Conservation (phyloP, 169 alveolate genomes). For the Plasmodium gallinaceum region DNA sequence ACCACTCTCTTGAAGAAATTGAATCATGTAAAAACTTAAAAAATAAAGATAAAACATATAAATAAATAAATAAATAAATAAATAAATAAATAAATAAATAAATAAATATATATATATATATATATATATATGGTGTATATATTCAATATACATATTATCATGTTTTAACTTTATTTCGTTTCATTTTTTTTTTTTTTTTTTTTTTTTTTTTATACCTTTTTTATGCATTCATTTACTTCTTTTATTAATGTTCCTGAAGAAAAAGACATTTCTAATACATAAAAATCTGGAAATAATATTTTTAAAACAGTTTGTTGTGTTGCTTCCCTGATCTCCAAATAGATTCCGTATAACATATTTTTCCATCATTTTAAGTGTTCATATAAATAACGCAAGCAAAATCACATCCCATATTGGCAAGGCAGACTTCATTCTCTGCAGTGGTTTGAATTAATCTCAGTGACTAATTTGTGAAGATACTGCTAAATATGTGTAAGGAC, state of each 20-base stretch:
- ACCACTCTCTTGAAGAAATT: conserved; percentile 32
- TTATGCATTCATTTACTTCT: conserved; percentile 51
- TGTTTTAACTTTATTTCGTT: neutral
- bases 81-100: neutral
- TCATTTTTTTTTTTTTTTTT: neutral
- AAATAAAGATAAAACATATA: neutral
- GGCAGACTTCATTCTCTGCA: too few species aligned
- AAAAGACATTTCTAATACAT: conserved; percentile 67
- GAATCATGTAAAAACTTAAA: conserved; percentile 46
- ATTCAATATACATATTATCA: neutral
- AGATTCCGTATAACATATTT: too few species aligned
- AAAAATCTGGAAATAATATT: conserved; percentile 63
- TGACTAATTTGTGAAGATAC: too few species aligned
- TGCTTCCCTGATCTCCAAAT: too few species aligned
- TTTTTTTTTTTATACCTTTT: conserved; percentile 13
- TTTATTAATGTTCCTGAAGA: conserved; percentile 45
- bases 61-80: too few species aligned
- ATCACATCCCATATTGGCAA: too few species aligned
- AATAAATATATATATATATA: neutral
- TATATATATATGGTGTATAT: neutral
- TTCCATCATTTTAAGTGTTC: too few species aligned
- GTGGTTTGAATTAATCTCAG: too few species aligned
- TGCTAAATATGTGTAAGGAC: too few species aligned
- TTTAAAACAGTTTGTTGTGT: conserved; percentile 53
- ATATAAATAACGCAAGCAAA: too few species aligned